Evolutionary conservation across 805 yeast species (phyloP), one percentile per base, ranked within the genome.

Genomic region (Starmerella riodocensis): DNA sequence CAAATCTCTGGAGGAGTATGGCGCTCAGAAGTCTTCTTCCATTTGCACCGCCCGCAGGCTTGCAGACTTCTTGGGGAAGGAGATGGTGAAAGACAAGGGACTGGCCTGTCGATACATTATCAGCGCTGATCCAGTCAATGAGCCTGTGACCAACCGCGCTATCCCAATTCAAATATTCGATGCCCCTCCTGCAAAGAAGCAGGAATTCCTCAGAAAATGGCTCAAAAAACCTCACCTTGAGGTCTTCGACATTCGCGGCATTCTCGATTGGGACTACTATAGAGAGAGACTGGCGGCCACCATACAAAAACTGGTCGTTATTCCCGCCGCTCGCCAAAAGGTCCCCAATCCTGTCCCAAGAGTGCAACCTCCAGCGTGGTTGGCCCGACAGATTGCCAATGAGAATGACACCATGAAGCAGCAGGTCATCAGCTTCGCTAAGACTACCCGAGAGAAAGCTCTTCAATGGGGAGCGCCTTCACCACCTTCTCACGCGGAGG

Each of bases 81-180:
- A 85, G 50, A 88, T 88, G 94, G 93, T 85, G 3, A 86, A 84
- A 53, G 97, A 85, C 59, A 85, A 86, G 43, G 97, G 98, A 46
- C 70, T 91, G 44, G 94, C 94, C 5, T 88, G 95, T 62, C 85
- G 84, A 58, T 91, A 84, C 62, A 78, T 91, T 58, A 86, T 91
- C 48, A 77, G 95, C 45, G 73, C 74, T 34, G 74, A 72, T 48
- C 98, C 99, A 1, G 52, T 69, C 17, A 78, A 78, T 31, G 78
- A 93, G 1, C 94, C 98, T 0, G 86, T 86, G 23, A 84, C 98
- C 0, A 97, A 88, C 54, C 70, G 99, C 49, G 98, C 99, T 0
- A 69, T 91, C 32, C 99, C 99, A 0, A 94, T 93, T 5, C 91
- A 95, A 0, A 85, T 91, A 16, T 93, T 91, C 56, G 79, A 94